Percentiles rank a stretch among this genome's conserved stretches.
Conservation (phyloP, 164 flowering plant species). For the Platanus orientalis region DNA sequence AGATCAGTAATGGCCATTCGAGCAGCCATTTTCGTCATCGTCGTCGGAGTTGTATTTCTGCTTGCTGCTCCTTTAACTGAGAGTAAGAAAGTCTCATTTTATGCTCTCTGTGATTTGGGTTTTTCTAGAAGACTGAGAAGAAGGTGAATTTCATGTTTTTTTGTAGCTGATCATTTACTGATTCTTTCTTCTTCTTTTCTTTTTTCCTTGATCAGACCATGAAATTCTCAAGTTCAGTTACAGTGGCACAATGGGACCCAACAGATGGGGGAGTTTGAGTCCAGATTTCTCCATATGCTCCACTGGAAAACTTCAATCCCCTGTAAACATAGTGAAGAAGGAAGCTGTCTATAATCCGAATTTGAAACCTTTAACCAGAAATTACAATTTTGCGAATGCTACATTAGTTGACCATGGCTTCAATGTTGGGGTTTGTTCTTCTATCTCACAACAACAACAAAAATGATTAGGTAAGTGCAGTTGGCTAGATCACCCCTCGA, state of each 20-base stretch:
- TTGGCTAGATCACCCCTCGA: no score
- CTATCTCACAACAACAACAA: neutral
- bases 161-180: no score
- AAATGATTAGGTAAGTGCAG: no score
- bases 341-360: constrained; percentile 10
- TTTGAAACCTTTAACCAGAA: constrained; percentile 29
- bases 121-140: no score
- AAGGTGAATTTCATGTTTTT: no score
- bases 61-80: neutral
- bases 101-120: no score
- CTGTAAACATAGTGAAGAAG: constrained; percentile 35
- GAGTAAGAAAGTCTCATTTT: neutral
- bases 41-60: neutral
- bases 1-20: neutral
- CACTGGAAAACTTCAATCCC: constrained; percentile 48
- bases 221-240: neutral
- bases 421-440: constrained; percentile 39
- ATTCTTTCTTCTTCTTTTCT: neutral
- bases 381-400: constrained; percentile 42
- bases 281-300: constrained; percentile 28
- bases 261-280: constrained; percentile 45
- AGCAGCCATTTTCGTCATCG: neutral
- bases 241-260: constrained; percentile 25
- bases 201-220: neutral
- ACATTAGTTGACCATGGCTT: constrained; percentile 40